Evolutionary conservation across 1,284 basidiomycete species (phyloP).

Genomic region (Cryptococcus jaspeensis): DNA sequence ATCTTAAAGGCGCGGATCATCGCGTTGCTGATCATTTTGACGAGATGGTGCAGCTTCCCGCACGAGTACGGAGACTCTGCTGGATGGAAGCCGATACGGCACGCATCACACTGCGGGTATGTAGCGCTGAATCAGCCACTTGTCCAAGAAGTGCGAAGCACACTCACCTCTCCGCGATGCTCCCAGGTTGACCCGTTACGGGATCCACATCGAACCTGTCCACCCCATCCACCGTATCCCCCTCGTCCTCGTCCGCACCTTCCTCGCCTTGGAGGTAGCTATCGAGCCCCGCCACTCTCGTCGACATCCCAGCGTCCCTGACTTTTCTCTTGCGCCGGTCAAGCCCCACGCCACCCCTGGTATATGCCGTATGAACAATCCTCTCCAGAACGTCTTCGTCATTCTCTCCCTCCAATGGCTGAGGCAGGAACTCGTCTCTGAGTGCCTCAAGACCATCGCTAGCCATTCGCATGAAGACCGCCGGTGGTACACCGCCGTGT

Average conservation of each 20-base stretch:
- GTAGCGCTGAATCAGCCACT: background rate
- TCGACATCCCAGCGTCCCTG: conserved; percentile 17
- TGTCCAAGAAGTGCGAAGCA: background rate
- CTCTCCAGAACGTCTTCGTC: conserved; percentile 19
- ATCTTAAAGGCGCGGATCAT: conserved; percentile 28
- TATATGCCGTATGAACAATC: conserved; percentile 20
- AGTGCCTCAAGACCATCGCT: conserved; percentile 25
- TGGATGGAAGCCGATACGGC: conserved; percentile 29
- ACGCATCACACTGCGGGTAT: conserved; percentile 17
- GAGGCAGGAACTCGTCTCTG: conserved; percentile 14
- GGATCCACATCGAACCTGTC: conserved; percentile 23
- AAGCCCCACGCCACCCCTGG: conserved; percentile 30
- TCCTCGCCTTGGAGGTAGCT: conserved; percentile 1
- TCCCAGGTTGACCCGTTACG: conserved; percentile 26
- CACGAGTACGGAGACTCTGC: conserved; percentile 19
- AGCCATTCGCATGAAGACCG: conserved; percentile 21
- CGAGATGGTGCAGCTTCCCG: conserved; percentile 28
- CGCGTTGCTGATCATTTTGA: conserved; percentile 16
- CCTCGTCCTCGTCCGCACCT: conserved; percentile 7
- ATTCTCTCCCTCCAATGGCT: conserved; percentile 18
- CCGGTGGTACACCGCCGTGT: conserved; percentile 30
- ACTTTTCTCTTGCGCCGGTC: conserved; percentile 26
- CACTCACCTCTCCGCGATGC: conserved; percentile 33
- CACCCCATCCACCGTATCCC: background rate
- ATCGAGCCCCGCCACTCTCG: conserved; percentile 27